Percentiles rank a stretch among this genome's conserved stretches.
Evolutionary conservation across 2,329 filamentous ascomycete species (phyloP).

Genomic region (Colletotrichum brevisporum): DNA sequence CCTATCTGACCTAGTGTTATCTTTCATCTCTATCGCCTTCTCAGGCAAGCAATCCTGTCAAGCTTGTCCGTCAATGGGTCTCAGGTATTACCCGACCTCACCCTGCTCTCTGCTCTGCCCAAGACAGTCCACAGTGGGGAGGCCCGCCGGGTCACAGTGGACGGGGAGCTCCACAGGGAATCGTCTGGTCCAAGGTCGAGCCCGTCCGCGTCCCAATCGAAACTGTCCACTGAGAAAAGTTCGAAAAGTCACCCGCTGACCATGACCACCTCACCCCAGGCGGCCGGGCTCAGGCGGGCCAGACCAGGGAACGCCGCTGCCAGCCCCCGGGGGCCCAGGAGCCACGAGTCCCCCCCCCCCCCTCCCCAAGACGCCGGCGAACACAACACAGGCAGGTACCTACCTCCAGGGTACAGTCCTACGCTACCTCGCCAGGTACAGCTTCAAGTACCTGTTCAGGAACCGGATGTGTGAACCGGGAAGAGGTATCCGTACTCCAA

Average conservation of each 20-base stretch:
- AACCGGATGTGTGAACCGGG: conserved; percentile 38
- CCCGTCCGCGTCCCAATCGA: conserved; percentile 38
- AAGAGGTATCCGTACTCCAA: conserved; percentile 17
- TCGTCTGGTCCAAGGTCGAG: conserved; percentile 35
- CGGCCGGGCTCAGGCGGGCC: conserved; percentile 36
- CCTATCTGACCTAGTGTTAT: no score
- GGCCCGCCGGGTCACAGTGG: conserved; percentile 22
- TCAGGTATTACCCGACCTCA: not conserved
- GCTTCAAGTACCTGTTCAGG: conserved; percentile 33
- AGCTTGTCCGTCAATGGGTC: no score
- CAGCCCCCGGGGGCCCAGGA: conserved; percentile 5
- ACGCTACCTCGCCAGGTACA: conserved; percentile 20
- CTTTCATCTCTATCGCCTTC: no score
- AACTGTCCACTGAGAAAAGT: conserved; percentile 41
- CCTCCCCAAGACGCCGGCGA: no score
- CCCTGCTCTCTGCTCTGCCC: conserved; percentile 4
- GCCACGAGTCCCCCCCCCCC: no score
- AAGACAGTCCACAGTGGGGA: conserved; percentile 22
- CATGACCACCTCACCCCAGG: conserved; percentile 32
- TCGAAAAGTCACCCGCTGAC: conserved; percentile 41
- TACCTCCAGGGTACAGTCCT: conserved; percentile 1
- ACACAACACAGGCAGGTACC: not conserved
- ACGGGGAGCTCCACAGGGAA: conserved; percentile 29
- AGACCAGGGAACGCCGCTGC: conserved; percentile 17
- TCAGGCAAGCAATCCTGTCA: no score